Base-by-base conservation (phyloP, 2,329 filamentous ascomycete genomes). In the Rutstroemia sp. region DNA sequence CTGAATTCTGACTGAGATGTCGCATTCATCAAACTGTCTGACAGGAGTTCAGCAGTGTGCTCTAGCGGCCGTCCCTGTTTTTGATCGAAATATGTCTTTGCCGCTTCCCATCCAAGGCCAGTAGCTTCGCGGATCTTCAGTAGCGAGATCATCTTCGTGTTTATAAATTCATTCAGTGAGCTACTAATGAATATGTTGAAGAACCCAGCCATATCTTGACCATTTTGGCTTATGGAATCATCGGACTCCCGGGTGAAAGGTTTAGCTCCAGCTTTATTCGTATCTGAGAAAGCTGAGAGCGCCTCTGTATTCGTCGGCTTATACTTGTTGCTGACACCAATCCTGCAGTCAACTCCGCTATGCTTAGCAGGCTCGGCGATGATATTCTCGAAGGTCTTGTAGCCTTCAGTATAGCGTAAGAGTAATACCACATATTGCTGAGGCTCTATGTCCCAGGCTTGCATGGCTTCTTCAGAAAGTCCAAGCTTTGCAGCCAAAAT, bases 371-470 rank as follows among this genome's bases (percentile, higher is more conserved):
- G 67, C 54, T 73, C 69, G 0, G 69, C 66, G 14, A 80, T 67
- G 9, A 88, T 68, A 0, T 79, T 68, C 16, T 86, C 78, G 49
- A 87, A 73, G 3, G 74, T 73, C 34, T 75, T 76, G 69, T 95
- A 95, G 0, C 74, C 76, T n/a, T 71, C 69, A 0, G 76, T 72
- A 61, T 87, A 87, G 38, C 79, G 79, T 45, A 94, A 78, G 21
- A 96, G 74, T 4, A 95, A 75, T 4, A 92, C 79, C 40, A 95
- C 70, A 65, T 92, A 92, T 36, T 91, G 85, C 0, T 76, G 71
- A 0, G 76, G 71, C 14, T 79, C 71, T 10, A 96, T 69, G 58
- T 86, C 79, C 91, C 91, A 96, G 1, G 90, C 88, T 65, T 86
- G 78, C 70, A 89, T 80, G 0, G 83, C 84, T 65, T 92, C 88